Conservation (phyloP, 257 asterid species). For the Ligustrum vulgare region DNA sequence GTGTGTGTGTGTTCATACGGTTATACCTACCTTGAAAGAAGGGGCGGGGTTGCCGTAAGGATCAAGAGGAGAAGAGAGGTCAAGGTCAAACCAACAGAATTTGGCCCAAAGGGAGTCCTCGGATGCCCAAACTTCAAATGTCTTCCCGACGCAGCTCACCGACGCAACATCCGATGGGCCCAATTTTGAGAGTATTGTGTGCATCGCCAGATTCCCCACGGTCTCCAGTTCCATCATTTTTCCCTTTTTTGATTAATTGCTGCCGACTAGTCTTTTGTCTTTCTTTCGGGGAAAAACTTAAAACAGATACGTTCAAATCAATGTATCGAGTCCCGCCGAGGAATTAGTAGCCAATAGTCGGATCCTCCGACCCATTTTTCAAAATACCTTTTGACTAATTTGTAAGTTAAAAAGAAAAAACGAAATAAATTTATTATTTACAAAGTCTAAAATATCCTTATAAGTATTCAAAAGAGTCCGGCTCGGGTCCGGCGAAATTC, state of each 20-base stretch:
- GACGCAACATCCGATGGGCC: constrained; percentile 58
- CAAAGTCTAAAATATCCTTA: too few relatives aligned
- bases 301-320: too few relatives aligned
- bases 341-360: too few relatives aligned
- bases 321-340: too few relatives aligned
- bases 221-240: constrained; percentile 59
- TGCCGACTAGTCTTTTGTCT: not conserved
- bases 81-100: constrained; percentile 64
- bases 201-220: constrained; percentile 71
- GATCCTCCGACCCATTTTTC: too few relatives aligned
- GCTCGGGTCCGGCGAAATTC: too few relatives aligned
- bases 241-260: not conserved
- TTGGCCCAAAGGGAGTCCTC: constrained; percentile 78
- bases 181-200: constrained; percentile 63
- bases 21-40: constrained; percentile 59
- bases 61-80: constrained; percentile 61
- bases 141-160: constrained; percentile 57
- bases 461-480: too few relatives aligned
- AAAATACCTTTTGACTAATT: too few relatives aligned
- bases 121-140: constrained; percentile 63
- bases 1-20: too few relatives aligned
- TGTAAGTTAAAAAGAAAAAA: too few relatives aligned
- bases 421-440: too few relatives aligned
- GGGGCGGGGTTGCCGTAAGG: constrained; percentile 56
- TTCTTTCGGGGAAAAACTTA: too few relatives aligned